Percentiles rank a stretch among this genome's conserved stretches.
Evolutionary conservation across 305 asterid species (phyloP).

Genomic region (Plantago rigida): DNA sequence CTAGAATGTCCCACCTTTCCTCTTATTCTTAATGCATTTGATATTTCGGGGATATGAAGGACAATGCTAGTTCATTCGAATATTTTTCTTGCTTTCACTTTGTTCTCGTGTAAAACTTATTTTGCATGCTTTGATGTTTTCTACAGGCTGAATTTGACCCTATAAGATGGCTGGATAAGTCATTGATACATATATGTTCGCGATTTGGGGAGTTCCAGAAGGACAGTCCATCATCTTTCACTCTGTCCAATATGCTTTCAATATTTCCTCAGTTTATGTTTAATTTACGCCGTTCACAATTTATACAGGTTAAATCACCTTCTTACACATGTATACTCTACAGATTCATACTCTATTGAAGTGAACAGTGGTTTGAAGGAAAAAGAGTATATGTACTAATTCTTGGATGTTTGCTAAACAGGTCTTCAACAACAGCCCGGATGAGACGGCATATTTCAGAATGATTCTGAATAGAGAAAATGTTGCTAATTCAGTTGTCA

Average conservation of each 20-base stretch:
- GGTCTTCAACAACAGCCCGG: slow-evolving; percentile 98
- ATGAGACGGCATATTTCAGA: slow-evolving; percentile 91
- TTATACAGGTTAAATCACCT: slow-evolving; percentile 65
- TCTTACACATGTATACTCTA: slow-evolving; percentile 15
- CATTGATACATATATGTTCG: slow-evolving; percentile 88
- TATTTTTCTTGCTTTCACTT: slow-evolving; percentile 16
- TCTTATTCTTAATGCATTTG: too few relatives aligned
- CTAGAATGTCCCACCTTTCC: too few relatives aligned
- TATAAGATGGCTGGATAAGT: slow-evolving; percentile 92
- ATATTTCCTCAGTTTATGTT: slow-evolving; percentile 96
- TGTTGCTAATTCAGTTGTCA: slow-evolving; percentile 88
- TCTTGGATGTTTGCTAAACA: slow-evolving; percentile 23
- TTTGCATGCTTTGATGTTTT: slow-evolving; percentile 23
- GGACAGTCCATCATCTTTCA: slow-evolving; percentile 82
- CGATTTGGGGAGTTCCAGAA: slow-evolving; percentile 94
- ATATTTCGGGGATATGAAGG: too few relatives aligned
- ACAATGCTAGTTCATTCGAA: background rate
- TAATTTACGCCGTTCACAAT: slow-evolving; percentile 88
- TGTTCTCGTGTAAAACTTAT: slow-evolving; percentile 13
- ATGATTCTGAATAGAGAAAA: slow-evolving; percentile 88
- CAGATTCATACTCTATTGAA: background rate
- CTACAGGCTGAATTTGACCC: slow-evolving; percentile 98
- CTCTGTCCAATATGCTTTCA: slow-evolving; percentile 75
- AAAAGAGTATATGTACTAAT: background rate
- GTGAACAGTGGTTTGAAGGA: background rate